phyloP scores from a whole-genome alignment of 2,329 filamentous ascomycete species.

The Penicillium sp. region DNA sequence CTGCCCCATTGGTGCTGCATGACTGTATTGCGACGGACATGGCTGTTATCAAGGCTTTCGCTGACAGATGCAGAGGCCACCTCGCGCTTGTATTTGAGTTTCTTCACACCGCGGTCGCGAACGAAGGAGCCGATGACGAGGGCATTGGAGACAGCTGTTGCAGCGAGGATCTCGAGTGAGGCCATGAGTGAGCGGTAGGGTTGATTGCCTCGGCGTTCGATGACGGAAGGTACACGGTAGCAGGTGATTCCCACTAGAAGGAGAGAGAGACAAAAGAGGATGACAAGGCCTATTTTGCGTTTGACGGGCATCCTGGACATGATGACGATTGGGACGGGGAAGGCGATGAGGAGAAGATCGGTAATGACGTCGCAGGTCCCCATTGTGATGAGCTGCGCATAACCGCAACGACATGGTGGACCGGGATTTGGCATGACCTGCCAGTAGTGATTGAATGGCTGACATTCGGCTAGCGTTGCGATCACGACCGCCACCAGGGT shows the following conservation, averaged over 20 bases:
- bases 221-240: constrained; percentile 78
- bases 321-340: constrained; percentile 86
- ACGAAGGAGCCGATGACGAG: constrained; percentile 91
- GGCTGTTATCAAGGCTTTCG: constrained; percentile 46
- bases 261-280: constrained; percentile 82
- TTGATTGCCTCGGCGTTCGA: constrained; percentile 69
- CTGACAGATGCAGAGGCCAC: constrained; percentile 47
- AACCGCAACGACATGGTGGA: constrained; percentile 80
- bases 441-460: constrained; percentile 72
- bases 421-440: constrained; percentile 85
- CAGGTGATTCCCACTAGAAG: constrained; percentile 76
- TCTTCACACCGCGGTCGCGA: constrained; percentile 86
- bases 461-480: constrained; percentile 81
- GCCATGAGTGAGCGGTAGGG: constrained; percentile 87
- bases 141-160: constrained; percentile 82
- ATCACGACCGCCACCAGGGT: constrained; percentile 82
- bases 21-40: constrained; percentile 53
- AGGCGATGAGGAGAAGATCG: constrained; percentile 81
- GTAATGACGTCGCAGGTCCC: constrained; percentile 86
- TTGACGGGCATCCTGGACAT: constrained; percentile 72
- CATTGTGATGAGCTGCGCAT: constrained; percentile 84
- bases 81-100: constrained; percentile 69
- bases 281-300: constrained; percentile 74
- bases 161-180: constrained; percentile 86
- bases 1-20: constrained; percentile 77